Conservation (phyloP, 2,329 filamentous ascomycete species). For the Hypoxylon sp. region DNA sequence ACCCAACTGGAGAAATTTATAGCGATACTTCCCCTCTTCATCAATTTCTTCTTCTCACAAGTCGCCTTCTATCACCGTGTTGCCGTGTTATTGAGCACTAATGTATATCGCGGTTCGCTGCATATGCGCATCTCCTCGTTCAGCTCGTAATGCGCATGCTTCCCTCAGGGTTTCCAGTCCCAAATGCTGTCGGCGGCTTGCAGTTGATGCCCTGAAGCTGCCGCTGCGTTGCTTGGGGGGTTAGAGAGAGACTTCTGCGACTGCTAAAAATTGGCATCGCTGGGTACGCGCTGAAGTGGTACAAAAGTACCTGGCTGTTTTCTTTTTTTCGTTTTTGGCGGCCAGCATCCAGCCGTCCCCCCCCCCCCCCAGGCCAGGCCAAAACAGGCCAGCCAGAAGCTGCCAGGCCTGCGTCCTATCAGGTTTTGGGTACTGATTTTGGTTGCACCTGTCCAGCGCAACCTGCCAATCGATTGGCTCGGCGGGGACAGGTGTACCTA, state of each 20-base stretch:
- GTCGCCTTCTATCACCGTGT: conserved; percentile 22
- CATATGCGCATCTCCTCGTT: not conserved
- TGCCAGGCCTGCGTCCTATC: conserved; percentile 4
- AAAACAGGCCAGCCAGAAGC: too few relatives aligned
- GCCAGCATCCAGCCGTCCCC: conserved; percentile 24
- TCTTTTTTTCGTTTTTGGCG: too few relatives aligned
- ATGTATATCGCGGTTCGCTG: not conserved
- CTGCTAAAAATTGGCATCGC: conserved; percentile 26
- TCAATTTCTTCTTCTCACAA: conserved; percentile 25
- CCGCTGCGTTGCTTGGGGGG: conserved; percentile 8
- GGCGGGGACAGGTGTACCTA: conserved; percentile 30
- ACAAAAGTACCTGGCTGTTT: conserved; percentile 25
- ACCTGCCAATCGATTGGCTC: conserved; percentile 40
- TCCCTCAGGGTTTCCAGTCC: conserved; percentile 12
- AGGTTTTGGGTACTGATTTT: conserved; percentile 29
- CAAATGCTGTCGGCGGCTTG: conserved; percentile 12
- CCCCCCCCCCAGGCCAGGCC: too few relatives aligned
- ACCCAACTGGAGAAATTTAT: conserved; percentile 27
- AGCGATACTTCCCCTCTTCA: conserved; percentile 25
- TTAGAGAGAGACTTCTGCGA: conserved; percentile 36
- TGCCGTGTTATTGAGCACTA: not conserved
- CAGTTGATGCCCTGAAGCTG: conserved; percentile 4
- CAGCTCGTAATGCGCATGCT: not conserved
- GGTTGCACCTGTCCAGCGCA: conserved; percentile 41
- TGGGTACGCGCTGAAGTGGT: conserved; percentile 20